Evolutionary conservation across 352 stramenopile genomes (phyloP), one percentile per base, ranked within the genome.

Genomic region (Phytophthora macrochlamydospora): DNA sequence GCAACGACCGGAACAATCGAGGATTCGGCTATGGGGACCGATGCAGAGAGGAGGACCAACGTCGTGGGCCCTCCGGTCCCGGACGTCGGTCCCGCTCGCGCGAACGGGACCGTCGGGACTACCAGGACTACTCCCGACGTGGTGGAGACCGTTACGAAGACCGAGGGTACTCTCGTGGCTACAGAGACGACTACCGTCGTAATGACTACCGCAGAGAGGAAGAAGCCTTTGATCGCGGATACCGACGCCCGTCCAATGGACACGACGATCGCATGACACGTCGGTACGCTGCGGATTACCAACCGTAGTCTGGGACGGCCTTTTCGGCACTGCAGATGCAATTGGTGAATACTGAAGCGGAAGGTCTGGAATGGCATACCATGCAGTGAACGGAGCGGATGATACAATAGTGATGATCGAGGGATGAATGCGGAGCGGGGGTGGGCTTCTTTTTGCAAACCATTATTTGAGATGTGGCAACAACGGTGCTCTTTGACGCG

Each of bases 251-350:
- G 5, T 54, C 64, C 35, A 71, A 77, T 60, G 82, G 76, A 32
- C 80, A 88, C 44, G 83, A 89, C 29, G 83, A 90, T 54, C 81
- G 81, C 54, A 78, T 66, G 53, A 77, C 68, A 38, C 81, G 81
- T 54, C 75, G 68, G 62, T 88, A 90, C 58, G 55, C 61, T 42
- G 65, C 60, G 44, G 73, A 82, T 52, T 90, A 87, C 46, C 65
- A 68, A 28, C 77, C 73, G 44, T 86, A 73, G 62, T 75, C 7
- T 29, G 42, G 12, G 38, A 33, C 50, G 44, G 43, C 31, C 28
- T 33, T 52, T 29, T 33, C 58, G 18, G 18, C 18, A 24, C 18
- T 24, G 18, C 18, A 24, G 18, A 24, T 24, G 18, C 18, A 24
- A 24, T 24, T 24, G 18, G 18, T 24, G 18, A 24, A 24, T 24